Evolutionary conservation across 2,329 filamentous ascomycete species (phyloP), one percentile per base, ranked within the genome.

Genomic region (Neopestalotiopsis clavispora): DNA sequence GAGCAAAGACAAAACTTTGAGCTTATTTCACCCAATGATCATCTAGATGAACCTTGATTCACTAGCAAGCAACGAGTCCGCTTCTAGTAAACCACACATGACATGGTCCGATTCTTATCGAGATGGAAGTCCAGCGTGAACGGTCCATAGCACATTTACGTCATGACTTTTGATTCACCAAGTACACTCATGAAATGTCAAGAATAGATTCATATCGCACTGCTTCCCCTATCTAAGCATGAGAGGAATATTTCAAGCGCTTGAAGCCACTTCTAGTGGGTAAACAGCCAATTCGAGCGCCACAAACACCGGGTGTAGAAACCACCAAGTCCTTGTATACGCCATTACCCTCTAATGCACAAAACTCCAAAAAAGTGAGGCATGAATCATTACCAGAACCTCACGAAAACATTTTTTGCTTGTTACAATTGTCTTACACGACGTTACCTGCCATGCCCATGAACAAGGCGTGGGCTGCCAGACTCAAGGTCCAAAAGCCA

Each of bases 381-480:
- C 30, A 17, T 14, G n/a, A 9, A 12, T 62, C 59, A n/a, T 6
- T 34, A 17, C 10, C 59, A 28, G n/a, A 62, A 9, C 32, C 13
- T 20, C 34, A 40, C 59, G 4, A 28, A 20, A 4, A 59, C 20
- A 30, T 20, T 64, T 38, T 6, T 40, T 64, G 20, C 40, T 52
- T 64, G n/a, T 62, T 20, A 42, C 28, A 64, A n/a, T 23, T 45
- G 45, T 60, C 45, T 72, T 69, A 89, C 65, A 90, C 85, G 70
- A 91, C 83, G 72, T 94, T 96, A 17, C 95, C 95, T 4, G 95
- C 95, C 86, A 98, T 92, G 10, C 96, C 96, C 83, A 98, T 92
- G 78, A 98, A 96, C 45, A 99, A 87, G 3, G 95, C 96, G 78
- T 99, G 96, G 7, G 95, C 93, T 6, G 95, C 94, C 68, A 99